A percentile compares a stretch with the other conserved stretches of the same genome.
Evolutionary conservation across 2,329 filamentous ascomycete genomes (phyloP).

Genomic region (Apiospora hydei): DNA sequence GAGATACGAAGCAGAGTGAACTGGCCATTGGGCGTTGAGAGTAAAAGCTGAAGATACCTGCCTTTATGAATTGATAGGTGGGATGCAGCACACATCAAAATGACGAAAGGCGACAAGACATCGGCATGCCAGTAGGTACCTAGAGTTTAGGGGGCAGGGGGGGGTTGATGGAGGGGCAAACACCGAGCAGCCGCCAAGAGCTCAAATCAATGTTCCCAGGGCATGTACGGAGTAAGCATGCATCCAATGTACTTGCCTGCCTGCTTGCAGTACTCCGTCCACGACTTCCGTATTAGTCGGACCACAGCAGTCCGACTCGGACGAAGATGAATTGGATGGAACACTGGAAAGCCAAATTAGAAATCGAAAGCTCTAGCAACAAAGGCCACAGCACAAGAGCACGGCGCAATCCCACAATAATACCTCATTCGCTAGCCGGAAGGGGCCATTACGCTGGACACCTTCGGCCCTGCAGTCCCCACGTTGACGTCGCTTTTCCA

Average conservation of each 20-base stretch:
- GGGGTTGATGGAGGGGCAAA: not conserved
- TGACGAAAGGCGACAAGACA: not conserved
- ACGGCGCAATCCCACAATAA: constrained; percentile 16
- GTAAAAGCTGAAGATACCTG: not conserved
- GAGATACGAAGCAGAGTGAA: not conserved
- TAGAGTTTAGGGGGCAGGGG: not conserved
- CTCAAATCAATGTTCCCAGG: too few species aligned
- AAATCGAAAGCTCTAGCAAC: not conserved
- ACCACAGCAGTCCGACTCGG: constrained; percentile 21
- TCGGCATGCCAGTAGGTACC: not conserved
- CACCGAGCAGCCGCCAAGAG: not conserved
- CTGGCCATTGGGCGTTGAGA: not conserved
- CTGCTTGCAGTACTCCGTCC: not conserved
- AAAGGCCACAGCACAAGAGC: not conserved
- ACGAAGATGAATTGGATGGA: not conserved
- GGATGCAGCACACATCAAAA: not conserved
- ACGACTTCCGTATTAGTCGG: not conserved
- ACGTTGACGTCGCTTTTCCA: constrained; percentile 21
- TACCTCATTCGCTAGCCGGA: constrained; percentile 15
- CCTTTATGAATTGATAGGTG: not conserved
- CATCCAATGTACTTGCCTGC: not conserved
- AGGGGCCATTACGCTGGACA: constrained; percentile 8
- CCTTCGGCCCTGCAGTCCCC: not conserved
- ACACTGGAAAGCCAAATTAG: not conserved
- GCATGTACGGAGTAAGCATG: too few species aligned